Percentiles rank a stretch among this genome's conserved stretches.
Evolutionary conservation across 768 basidiomycete species (phyloP).

Genomic region (Amanita rubescens): DNA sequence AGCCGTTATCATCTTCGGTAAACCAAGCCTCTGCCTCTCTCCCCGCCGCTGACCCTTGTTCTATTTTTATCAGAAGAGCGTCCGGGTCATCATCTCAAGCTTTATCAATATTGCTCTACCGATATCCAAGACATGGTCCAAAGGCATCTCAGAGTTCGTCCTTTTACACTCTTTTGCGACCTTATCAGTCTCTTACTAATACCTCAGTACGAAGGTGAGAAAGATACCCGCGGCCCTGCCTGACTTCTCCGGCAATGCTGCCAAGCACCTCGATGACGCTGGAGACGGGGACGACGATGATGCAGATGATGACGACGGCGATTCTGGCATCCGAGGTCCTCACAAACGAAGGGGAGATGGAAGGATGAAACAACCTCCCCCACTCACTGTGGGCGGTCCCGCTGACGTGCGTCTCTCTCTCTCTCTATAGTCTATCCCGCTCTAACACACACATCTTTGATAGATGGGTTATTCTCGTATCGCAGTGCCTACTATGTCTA

Average conservation of each 20-base stretch:
- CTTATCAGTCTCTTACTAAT: constrained; percentile 11
- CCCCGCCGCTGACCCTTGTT: constrained; percentile 19
- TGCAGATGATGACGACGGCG: constrained; percentile 33
- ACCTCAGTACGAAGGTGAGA: constrained; percentile 41
- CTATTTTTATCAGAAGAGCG: constrained; percentile 64
- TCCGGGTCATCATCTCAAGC: constrained; percentile 70
- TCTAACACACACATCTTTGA: not conserved
- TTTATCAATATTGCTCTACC: constrained; percentile 73
- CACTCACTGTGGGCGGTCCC: not conserved
- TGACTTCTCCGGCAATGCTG: constrained; percentile 37
- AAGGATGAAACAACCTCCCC: constrained; percentile 20
- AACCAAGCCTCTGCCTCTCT: constrained; percentile 8
- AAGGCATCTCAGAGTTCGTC: constrained; percentile 46
- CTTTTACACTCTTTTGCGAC: constrained; percentile 2
- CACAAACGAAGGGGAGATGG: constrained; percentile 27
- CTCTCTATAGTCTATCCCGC: too few relatives aligned
- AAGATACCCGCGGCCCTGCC: constrained; percentile 36
- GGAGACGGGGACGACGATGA: constrained; percentile 37
- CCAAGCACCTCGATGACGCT: constrained; percentile 24
- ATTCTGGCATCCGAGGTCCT: constrained; percentile 10
- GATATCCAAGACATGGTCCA: constrained; percentile 67
- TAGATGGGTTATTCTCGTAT: constrained; percentile 16
- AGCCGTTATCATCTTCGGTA: constrained; percentile 77
- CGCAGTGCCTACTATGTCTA: constrained; percentile 23
- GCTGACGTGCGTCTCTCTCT: not conserved